A percentile compares a stretch with the other conserved stretches of the same genome.
phyloP scores from a whole-genome alignment of 768 basidiomycete species.

The Hygrophorus russula region DNA sequence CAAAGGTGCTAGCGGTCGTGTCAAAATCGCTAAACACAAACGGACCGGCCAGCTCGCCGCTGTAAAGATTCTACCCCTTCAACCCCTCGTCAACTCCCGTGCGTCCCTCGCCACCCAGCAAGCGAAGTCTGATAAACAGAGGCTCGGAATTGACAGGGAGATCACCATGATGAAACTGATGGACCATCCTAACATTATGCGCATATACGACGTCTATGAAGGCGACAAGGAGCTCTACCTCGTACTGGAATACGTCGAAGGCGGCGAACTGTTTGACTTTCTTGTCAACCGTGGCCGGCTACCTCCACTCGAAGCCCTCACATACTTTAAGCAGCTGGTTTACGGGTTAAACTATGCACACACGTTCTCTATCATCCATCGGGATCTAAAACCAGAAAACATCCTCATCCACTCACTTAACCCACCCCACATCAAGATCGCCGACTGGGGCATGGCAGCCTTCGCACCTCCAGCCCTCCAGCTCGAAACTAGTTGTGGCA shows the following conservation, averaged over 20 bases:
- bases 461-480: constrained; percentile 79
- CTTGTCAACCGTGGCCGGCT: constrained; percentile 83
- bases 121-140: constrained; percentile 69
- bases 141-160: constrained; percentile 84
- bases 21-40: constrained; percentile 85
- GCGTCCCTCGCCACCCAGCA: constrained; percentile 53
- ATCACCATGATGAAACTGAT: constrained; percentile 99
- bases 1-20: constrained; percentile 88
- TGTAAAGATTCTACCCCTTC: constrained; percentile 87
- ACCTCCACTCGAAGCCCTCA: constrained; percentile 69
- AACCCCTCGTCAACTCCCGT: constrained; percentile 64
- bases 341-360: constrained; percentile 95
- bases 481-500: constrained; percentile 91
- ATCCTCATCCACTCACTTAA: constrained; percentile 78
- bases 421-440: constrained; percentile 85
- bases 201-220: constrained; percentile 93
- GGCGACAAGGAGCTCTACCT: constrained; percentile 85
- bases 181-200: constrained; percentile 95
- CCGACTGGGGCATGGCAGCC: constrained; percentile 98
- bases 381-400: constrained; percentile 97
- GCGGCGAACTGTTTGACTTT: constrained; percentile 95
- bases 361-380: constrained; percentile 94
- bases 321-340: constrained; percentile 93
- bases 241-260: constrained; percentile 89
- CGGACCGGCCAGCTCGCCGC: constrained; percentile 87